Evolutionary conservation across 495 filamentous ascomycete species (phyloP).

Genomic region (Penicillium cataractarum): DNA sequence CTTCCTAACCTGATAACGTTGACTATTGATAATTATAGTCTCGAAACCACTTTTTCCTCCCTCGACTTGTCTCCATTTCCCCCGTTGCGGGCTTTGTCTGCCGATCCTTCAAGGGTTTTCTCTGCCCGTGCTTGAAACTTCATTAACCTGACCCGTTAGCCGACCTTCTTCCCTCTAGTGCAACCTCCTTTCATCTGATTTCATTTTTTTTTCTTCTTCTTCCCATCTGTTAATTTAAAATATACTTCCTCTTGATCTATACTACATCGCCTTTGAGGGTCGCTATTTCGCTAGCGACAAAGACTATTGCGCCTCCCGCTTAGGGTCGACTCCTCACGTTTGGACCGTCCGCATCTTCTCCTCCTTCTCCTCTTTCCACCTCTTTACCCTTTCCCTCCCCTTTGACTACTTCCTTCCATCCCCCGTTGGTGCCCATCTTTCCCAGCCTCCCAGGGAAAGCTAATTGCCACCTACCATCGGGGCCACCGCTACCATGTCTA

Average conservation of each 20-base stretch:
- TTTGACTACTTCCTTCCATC: not conserved
- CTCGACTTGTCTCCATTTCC: slow-evolving; percentile 2
- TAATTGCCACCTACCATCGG: slow-evolving; percentile 24
- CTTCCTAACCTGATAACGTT: too few species aligned
- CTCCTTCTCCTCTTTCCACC: slow-evolving; percentile 8
- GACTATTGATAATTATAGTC: not conserved
- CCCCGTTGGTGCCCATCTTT: slow-evolving; percentile 16
- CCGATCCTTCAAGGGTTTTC: not conserved
- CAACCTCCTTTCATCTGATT: not conserved
- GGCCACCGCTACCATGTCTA: slow-evolving; percentile 30
- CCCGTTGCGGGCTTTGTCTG: not conserved
- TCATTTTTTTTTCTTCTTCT: not conserved
- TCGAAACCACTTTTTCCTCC: too few species aligned
- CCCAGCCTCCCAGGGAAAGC: slow-evolving; percentile 11
- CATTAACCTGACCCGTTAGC: not conserved
- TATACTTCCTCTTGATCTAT: not conserved
- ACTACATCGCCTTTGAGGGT: not conserved
- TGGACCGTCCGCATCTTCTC: slow-evolving; percentile 16
- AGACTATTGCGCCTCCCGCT: slow-evolving; percentile 25
- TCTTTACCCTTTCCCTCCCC: not conserved
- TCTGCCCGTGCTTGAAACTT: not conserved
- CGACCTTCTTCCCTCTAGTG: not conserved
- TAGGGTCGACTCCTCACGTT: slow-evolving; percentile 33
- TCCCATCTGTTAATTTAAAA: not conserved
- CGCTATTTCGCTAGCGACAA: slow-evolving; percentile 19